phyloP scores from a whole-genome alignment of 441 rosid genomes.

The Populus tomentosa region DNA sequence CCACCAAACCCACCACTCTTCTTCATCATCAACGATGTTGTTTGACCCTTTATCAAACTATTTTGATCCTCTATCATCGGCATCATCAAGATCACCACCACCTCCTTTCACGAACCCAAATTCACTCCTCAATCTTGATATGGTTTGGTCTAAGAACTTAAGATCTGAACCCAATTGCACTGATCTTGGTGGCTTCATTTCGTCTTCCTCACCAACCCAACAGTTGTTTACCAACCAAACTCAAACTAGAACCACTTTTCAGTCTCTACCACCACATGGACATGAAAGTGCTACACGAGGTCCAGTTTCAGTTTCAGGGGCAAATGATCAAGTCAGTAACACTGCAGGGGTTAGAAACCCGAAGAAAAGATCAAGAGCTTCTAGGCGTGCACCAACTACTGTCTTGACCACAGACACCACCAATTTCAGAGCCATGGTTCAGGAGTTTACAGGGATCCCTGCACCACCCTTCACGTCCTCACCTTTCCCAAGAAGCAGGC shows the following conservation, averaged over 20 bases:
- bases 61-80: conserved; percentile 38
- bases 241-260: conserved; percentile 17
- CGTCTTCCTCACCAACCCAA: conserved; percentile 29
- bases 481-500: conserved; percentile 43
- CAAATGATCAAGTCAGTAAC: conserved; percentile 19
- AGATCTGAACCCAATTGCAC: conserved; percentile 47
- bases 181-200: conserved; percentile 35
- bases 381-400: conserved; percentile 84
- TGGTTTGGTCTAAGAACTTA: conserved; percentile 23
- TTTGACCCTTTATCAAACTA: conserved; percentile 35
- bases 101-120: conserved; percentile 26
- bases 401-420: conserved; percentile 79
- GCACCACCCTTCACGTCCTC: conserved; percentile 62
- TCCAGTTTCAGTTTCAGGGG: conserved; percentile 3
- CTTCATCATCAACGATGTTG: conserved; percentile 25
- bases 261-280: conserved; percentile 16
- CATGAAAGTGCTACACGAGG: conserved; percentile 15
- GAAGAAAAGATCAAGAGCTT: conserved; percentile 76
- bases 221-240: conserved; percentile 21
- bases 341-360: conserved; percentile 42
- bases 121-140: conserved; percentile 36
- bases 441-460: conserved; percentile 86
- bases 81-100: conserved; percentile 18
- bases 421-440: conserved; percentile 88
- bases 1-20: conserved; percentile 13